A percentile compares a stretch with the other conserved stretches of the same genome.
phyloP scores from a whole-genome alignment of 768 basidiomycete genomes.

The Lactarius indigo region DNA sequence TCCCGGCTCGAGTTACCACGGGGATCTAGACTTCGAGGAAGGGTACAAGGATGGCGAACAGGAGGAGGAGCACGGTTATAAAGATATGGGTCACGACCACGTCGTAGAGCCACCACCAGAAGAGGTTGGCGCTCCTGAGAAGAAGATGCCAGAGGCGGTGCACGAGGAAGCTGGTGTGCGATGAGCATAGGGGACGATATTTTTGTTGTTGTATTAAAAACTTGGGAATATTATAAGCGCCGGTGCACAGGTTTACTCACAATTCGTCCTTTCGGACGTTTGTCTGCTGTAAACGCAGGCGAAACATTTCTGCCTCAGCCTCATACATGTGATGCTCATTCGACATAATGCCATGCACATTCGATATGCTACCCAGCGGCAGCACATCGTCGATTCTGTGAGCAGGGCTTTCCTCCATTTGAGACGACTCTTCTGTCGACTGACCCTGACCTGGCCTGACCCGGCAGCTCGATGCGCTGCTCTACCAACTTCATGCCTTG shows the following conservation, averaged over 20 bases:
- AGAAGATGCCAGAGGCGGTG: background rate
- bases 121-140: background rate
- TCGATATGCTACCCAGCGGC: conserved; percentile 54
- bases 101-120: background rate
- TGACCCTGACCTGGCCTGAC: conserved; percentile 12
- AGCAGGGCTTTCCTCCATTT: conserved; percentile 27
- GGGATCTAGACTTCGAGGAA: background rate
- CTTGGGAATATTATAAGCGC: background rate
- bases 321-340: conserved; percentile 31
- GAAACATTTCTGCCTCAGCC: background rate
- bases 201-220: background rate
- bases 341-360: conserved; percentile 42
- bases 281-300: conserved; percentile 16
- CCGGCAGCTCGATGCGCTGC: conserved; percentile 59
- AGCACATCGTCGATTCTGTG: conserved; percentile 68
- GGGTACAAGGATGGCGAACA: background rate
- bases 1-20: background rate
- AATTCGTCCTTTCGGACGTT: conserved; percentile 17
- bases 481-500: conserved; percentile 69
- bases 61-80: background rate
- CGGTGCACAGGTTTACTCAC: conserved; percentile 4
- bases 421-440: conserved; percentile 19
- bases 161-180: background rate
- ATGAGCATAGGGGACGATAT: background rate
- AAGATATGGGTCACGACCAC: background rate